Conservation (phyloP, 2,329 filamentous ascomycete genomes). For the Sporothrix brunneoviolacea region DNA sequence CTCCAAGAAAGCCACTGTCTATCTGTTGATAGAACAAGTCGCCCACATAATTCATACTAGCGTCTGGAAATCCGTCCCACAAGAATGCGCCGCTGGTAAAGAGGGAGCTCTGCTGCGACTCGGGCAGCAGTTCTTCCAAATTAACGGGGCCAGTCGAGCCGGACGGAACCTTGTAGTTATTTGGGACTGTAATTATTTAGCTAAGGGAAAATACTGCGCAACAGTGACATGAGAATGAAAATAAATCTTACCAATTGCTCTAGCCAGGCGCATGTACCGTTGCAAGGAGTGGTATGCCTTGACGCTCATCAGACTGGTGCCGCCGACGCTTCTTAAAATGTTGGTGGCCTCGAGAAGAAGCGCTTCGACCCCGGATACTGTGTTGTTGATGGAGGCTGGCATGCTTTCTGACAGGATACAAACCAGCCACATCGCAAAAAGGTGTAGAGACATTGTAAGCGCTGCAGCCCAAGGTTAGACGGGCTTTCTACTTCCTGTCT, state of each 20-base stretch:
- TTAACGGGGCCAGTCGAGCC: no score
- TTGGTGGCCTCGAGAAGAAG: slow-evolving; percentile 10
- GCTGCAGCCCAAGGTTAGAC: no score
- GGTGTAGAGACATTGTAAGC: slow-evolving; percentile 24
- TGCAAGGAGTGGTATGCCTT: slow-evolving; percentile 17
- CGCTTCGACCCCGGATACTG: not conserved
- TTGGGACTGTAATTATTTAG: no score
- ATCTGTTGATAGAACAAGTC: slow-evolving; percentile 10
- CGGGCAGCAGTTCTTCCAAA: no score
- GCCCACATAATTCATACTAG: slow-evolving; percentile 8
- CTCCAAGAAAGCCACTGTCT: slow-evolving; percentile 2
- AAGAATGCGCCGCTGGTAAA: slow-evolving; percentile 4
- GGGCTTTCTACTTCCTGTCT: no score
- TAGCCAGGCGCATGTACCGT: slow-evolving; percentile 12
- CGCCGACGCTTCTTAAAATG: slow-evolving; percentile 10
- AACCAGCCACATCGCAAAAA: slow-evolving; percentile 24
- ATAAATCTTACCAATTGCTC: no score
- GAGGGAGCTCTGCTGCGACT: not conserved
- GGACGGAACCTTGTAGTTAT: no score
- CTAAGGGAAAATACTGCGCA: no score
- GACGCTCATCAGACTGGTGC: slow-evolving; percentile 18
- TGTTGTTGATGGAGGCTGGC: not conserved
- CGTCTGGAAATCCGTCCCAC: slow-evolving; percentile 15
- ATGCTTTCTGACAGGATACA: slow-evolving; percentile 10
- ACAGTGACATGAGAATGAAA: no score